These are phyloP conservation scores for Picea engelmannii DNA, from an alignment of 83 land plant genomes.

Conservation along the genomic window DNA sequence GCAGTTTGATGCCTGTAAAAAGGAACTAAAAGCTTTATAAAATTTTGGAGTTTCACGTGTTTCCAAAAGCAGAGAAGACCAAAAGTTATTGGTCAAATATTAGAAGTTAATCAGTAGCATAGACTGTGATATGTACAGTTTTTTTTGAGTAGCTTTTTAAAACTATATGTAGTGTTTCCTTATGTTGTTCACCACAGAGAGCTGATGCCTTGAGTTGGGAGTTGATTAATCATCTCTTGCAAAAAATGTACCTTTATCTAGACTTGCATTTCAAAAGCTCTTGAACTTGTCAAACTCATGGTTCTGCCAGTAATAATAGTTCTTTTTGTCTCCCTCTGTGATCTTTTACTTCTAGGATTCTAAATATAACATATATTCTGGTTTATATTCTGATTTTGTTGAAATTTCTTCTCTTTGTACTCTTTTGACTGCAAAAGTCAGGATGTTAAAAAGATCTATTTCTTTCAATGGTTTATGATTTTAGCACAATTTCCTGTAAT, in stretches of 20 bases:
- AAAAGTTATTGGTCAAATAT: not conserved
- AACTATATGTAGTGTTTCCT: too few species aligned
- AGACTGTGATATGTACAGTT: not conserved
- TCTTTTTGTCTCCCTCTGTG: not conserved
- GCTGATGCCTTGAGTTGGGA: too few species aligned
- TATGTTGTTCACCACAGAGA: too few species aligned
- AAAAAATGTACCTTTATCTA: too few species aligned
- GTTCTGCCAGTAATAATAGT: too few species aligned
- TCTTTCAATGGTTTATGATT: not conserved
- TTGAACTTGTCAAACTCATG: too few species aligned
- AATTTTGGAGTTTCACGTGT: not conserved
- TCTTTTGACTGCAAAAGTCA: not conserved
- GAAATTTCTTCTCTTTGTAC: not conserved
- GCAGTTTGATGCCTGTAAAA: not conserved
- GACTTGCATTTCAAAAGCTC: too few species aligned
- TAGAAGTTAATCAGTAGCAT: not conserved
- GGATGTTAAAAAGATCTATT: not conserved
- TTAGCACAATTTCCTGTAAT: not conserved
- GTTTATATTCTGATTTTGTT: not conserved
- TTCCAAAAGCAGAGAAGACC: conserved; percentile 1
- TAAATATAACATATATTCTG: not conserved
- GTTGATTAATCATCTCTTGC: too few species aligned
- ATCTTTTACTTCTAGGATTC: not conserved
- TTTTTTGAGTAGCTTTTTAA: not conserved
- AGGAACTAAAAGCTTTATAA: not conserved